Percentiles rank a stretch among this genome's conserved stretches.
phyloP scores from a whole-genome alignment of 2,329 filamentous ascomycete genomes.

The Cladophialophora yegresii region DNA sequence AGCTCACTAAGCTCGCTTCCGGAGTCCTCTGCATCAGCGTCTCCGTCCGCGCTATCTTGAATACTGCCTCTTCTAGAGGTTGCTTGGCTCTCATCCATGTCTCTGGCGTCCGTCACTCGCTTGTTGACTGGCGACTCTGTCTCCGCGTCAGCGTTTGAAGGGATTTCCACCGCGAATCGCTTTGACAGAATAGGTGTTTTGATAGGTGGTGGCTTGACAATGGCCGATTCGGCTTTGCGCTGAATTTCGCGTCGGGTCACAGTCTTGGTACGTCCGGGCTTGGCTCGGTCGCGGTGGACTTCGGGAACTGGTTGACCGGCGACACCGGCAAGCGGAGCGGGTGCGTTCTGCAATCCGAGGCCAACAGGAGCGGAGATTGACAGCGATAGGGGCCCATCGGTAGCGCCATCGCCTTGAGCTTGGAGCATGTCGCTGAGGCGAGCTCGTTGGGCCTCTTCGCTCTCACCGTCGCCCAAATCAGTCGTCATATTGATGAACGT shows the following conservation, averaged over 20 bases:
- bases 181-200: constrained; percentile 38
- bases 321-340: constrained; percentile 10
- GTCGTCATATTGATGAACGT: constrained; percentile 41
- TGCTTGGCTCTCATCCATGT: constrained; percentile 46
- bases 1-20: constrained; percentile 32
- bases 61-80: constrained; percentile 62
- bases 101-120: constrained; percentile 50
- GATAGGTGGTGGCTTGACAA: constrained; percentile 46
- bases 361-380: constrained; percentile 29
- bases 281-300: constrained; percentile 20
- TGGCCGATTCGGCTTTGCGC: constrained; percentile 60
- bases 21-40: constrained; percentile 55
- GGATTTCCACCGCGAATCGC: constrained; percentile 32
- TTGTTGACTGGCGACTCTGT: constrained; percentile 51
- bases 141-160: constrained; percentile 27
- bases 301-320: constrained; percentile 19
- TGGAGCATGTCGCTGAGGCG: constrained; percentile 52
- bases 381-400: constrained; percentile 27
- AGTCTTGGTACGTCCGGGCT: constrained; percentile 54
- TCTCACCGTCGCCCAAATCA: constrained; percentile 44
- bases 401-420: constrained; percentile 36
- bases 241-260: constrained; percentile 62
- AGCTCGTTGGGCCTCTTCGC: constrained; percentile 52
- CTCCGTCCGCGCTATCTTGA: constrained; percentile 67
- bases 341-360: constrained; percentile 33